Conservation (phyloP, 2,329 filamentous ascomycete genomes). For the Venturia pyrina region DNA sequence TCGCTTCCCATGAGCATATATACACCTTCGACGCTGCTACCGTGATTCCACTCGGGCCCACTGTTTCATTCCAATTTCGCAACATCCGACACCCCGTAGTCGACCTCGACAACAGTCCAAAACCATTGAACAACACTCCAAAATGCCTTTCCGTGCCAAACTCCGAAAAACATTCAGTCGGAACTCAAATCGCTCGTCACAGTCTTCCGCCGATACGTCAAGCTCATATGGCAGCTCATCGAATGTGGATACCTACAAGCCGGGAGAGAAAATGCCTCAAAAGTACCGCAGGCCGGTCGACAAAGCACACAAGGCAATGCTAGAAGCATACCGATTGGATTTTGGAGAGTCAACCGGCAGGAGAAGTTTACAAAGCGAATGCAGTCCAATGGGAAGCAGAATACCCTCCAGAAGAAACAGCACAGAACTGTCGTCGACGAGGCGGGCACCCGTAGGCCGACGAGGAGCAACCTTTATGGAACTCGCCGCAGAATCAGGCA, state of each 20-base stretch:
- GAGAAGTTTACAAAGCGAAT: slow-evolving; percentile 34
- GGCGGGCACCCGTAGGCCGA: slow-evolving; percentile 17
- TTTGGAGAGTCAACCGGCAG: slow-evolving; percentile 20
- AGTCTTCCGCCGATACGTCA: slow-evolving; percentile 18
- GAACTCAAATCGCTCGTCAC: slow-evolving; percentile 15
- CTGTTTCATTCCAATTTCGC: not conserved
- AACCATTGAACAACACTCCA: not conserved
- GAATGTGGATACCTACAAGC: slow-evolving; percentile 35
- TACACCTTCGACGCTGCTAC: not conserved
- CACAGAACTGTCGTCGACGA: slow-evolving; percentile 20
- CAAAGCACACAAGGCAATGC: slow-evolving; percentile 40
- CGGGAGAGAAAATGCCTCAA: slow-evolving; percentile 41
- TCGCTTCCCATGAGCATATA: not conserved
- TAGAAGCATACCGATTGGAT: slow-evolving; percentile 34
- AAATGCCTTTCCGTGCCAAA: slow-evolving; percentile 37
- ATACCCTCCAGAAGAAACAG: slow-evolving; percentile 24
- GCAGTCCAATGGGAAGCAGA: slow-evolving; percentile 41
- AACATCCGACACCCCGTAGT: not conserved
- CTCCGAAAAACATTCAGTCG: slow-evolving; percentile 34
- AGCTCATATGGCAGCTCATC: slow-evolving; percentile 13
- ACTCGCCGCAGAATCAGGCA: slow-evolving; percentile 33
- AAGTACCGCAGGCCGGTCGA: slow-evolving; percentile 40
- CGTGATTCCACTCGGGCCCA: not conserved
- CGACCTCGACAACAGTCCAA: not conserved
- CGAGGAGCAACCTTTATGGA: slow-evolving; percentile 22